phyloP scores from a whole-genome alignment of 495 filamentous ascomycete species.

The Hapsidospora chrysogenum region DNA sequence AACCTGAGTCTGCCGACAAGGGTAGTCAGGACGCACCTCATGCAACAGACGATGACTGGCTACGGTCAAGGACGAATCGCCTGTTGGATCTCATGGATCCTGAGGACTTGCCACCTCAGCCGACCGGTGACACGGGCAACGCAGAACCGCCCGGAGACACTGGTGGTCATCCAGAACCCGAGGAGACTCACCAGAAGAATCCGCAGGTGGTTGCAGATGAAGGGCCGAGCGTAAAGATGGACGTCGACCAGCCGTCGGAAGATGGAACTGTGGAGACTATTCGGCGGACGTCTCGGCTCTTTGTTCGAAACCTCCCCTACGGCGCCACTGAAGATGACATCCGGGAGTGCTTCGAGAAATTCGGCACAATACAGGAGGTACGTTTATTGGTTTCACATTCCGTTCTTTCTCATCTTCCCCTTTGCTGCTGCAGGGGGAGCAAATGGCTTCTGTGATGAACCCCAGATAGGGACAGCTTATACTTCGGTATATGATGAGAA shows the following conservation, averaged over 20 bases:
- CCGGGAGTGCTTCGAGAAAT: slow-evolving; percentile 45
- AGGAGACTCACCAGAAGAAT: no score
- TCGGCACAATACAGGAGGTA: slow-evolving; percentile 77
- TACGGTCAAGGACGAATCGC: slow-evolving; percentile 81
- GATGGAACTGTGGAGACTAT: slow-evolving; percentile 26
- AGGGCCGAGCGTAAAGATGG: no score
- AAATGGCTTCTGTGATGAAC: slow-evolving; percentile 61
- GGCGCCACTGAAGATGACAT: slow-evolving; percentile 63
- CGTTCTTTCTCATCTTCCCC: slow-evolving; percentile 5
- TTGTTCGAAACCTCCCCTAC: slow-evolving; percentile 80
- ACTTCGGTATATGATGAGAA: slow-evolving; percentile 41
- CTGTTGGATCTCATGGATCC: slow-evolving; percentile 66
- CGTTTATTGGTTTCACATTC: slow-evolving; percentile 17
- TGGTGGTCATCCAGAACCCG: no score
- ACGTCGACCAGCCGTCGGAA: neutral
- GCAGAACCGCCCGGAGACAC: neutral
- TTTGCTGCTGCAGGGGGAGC: no score
- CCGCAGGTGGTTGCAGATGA: no score
- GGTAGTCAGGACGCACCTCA: slow-evolving; percentile 8
- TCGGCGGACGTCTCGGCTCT: slow-evolving; percentile 50
- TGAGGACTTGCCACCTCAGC: slow-evolving; percentile 16
- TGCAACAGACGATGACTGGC: slow-evolving; percentile 75
- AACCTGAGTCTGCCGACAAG: slow-evolving; percentile 4
- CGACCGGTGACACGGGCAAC: neutral
- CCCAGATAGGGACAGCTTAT: slow-evolving; percentile 99